phyloP scores from a whole-genome alignment of 2,329 filamentous ascomycete genomes.

The Hirsutella thompsonii region DNA sequence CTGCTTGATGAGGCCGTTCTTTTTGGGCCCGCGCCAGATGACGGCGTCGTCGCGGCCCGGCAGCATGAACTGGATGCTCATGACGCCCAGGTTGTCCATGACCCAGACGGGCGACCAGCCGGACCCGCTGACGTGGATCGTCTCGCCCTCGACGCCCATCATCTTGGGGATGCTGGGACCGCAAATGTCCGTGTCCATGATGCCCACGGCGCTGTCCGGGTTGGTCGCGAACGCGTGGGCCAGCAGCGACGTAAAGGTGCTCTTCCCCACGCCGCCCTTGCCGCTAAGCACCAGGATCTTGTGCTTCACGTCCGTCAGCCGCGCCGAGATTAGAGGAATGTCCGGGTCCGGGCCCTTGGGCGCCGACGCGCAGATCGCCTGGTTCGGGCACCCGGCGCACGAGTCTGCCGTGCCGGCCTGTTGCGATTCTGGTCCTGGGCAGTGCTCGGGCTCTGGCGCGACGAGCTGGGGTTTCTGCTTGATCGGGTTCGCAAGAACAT shows the following conservation, averaged over 20 bases:
- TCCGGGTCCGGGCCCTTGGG: conserved; percentile 95
- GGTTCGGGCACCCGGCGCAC: conserved; percentile 91
- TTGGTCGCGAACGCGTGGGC: conserved; percentile 82
- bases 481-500: conserved; percentile 63
- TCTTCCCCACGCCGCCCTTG: conserved; percentile 95
- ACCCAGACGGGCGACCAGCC: conserved; percentile 97
- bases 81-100: conserved; percentile 82
- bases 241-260: conserved; percentile 79
- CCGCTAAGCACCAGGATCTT: conserved; percentile 89
- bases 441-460: conserved; percentile 93
- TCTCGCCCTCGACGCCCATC: conserved; percentile 93
- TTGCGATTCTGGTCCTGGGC: conserved; percentile 76
- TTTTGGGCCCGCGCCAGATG: conserved; percentile 96
- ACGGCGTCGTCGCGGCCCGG: conserved; percentile 88
- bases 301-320: conserved; percentile 70
- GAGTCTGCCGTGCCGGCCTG: conserved; percentile 61
- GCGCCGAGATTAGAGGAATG: conserved; percentile 73
- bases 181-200: conserved; percentile 98
- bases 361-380: conserved; percentile 84
- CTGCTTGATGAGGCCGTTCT: conserved; percentile 96
- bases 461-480: conserved; percentile 75
- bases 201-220: conserved; percentile 65
- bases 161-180: conserved; percentile 96
- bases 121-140: conserved; percentile 75
- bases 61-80: conserved; percentile 98